These are phyloP conservation scores for Pecoramyces ruminantium DNA, from an alignment of 192 early-diverging fungal species.

Conservation along the genomic window DNA sequence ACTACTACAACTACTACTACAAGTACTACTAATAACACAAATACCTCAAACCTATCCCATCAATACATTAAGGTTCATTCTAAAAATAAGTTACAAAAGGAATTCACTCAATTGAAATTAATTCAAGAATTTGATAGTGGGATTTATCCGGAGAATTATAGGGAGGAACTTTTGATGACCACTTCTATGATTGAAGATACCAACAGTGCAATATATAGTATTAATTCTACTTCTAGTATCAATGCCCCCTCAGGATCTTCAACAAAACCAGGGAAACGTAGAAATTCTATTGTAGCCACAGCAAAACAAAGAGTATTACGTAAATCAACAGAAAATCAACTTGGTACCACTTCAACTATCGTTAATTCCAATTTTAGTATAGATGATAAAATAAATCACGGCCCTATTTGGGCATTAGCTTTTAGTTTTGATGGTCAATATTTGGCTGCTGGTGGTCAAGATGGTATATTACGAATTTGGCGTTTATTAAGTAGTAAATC, in stretches of 20 bases:
- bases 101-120: not conserved
- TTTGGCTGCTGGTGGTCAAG: conserved; percentile 62
- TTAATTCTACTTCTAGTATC: not conserved
- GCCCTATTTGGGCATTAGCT: conserved; percentile 53
- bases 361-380: not conserved
- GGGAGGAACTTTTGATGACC: not conserved
- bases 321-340: not conserved
- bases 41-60: not conserved
- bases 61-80: not conserved
- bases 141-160: not conserved
- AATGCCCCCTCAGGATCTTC: not conserved
- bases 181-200: not conserved
- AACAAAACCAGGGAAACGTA: not conserved
- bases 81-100: not conserved
- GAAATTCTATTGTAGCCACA: not conserved
- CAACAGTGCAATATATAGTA: not conserved
- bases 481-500: conserved; percentile 7
- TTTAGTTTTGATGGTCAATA: conserved; percentile 66
- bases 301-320: not conserved
- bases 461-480: conserved; percentile 56
- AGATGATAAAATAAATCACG: not conserved
- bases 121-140: not conserved
- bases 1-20: too few relatives aligned
- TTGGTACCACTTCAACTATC: not conserved
- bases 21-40: too few relatives aligned